These are phyloP conservation scores for Calonectria pseudoreteaudii DNA, from an alignment of 2,329 filamentous ascomycete species.

Conservation along the genomic window DNA sequence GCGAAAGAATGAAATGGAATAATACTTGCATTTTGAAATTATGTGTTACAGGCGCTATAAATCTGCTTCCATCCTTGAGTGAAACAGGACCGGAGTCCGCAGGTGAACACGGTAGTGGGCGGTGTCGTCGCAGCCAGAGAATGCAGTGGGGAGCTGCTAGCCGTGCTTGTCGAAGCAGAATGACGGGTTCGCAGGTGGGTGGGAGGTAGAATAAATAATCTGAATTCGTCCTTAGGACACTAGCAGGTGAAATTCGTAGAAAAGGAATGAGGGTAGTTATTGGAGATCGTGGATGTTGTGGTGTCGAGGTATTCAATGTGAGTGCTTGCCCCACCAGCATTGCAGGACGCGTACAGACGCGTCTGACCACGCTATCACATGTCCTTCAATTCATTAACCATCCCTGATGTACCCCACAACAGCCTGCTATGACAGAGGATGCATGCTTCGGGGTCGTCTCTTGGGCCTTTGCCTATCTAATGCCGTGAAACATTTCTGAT, in stretches of 20 bases:
- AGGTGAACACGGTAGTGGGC: neutral
- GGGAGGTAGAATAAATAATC: neutral
- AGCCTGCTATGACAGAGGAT: neutral
- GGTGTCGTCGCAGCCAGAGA: neutral
- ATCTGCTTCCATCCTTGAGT: constrained; percentile 21
- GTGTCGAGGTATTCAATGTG: neutral
- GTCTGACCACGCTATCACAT: constrained; percentile 31
- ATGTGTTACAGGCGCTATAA: neutral
- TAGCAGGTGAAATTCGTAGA: neutral
- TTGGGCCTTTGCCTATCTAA: neutral
- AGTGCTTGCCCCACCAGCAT: constrained; percentile 18
- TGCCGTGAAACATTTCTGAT: neutral
- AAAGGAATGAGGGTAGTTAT: neutral
- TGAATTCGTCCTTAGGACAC: neutral
- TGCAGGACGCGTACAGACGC: constrained; percentile 16
- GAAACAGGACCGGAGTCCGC: constrained; percentile 23
- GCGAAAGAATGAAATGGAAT: fast-evolving
- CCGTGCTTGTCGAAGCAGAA: too few relatives aligned
- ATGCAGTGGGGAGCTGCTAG: neutral
- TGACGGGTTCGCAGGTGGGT: too few relatives aligned
- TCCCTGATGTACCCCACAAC: constrained; percentile 2
- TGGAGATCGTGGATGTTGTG: neutral
- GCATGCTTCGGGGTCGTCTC: neutral
- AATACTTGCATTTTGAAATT: constrained; percentile 13
- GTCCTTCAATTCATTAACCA: constrained; percentile 8